Evolutionary conservation across 495 filamentous ascomycete species (phyloP), one percentile per base, ranked within the genome.

Genomic region (Lindgomyces ingoldianus): DNA sequence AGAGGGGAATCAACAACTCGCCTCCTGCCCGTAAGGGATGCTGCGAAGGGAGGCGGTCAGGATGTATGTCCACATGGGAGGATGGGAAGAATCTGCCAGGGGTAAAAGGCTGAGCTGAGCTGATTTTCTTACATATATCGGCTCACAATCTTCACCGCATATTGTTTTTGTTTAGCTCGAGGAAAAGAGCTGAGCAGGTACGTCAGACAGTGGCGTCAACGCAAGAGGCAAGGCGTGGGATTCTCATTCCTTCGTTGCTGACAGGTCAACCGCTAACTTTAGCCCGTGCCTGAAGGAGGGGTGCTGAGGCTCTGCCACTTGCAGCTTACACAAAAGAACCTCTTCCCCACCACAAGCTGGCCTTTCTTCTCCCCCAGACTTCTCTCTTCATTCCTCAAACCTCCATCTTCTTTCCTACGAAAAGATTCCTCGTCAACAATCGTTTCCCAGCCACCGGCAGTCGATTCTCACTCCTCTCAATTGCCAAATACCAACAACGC

Each of bases 281-380:
- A n/a, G n/a, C 25, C 24, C 3, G 44, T 44, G 12, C 58, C 18
- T 44, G 29, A 33, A 44, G 36, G 64, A 67, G 64, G 64, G 64
- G 63, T 55, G 36, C 48, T 65, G 64, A 46, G 64, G 57, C 64
- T 67, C 64, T 61, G 54, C 26, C 1, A 18, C 33, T 30, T 53
- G n/a, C 18, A n/a, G 6, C 25, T 11, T 25, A 47, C 21, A 47
- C 44, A 8, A 4, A 4, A 8, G 4, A 4, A 47, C 44, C 16
- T 47, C 44, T 47, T 18, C 14, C 44, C 21, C 44, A 47, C 6
- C 44, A 47, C 44, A 4, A 4, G 44, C 44, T n/a, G 21, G n/a
- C 44, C 21, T 4, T 18, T 4, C 21, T 22, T n/a, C 44, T 18
- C 21, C 44, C 8, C 14, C 14, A 39, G 33, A 8, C 8, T 9